Evolutionary conservation across 441 rosid genomes (phyloP).

Genomic region (Mallotus japonicus): DNA sequence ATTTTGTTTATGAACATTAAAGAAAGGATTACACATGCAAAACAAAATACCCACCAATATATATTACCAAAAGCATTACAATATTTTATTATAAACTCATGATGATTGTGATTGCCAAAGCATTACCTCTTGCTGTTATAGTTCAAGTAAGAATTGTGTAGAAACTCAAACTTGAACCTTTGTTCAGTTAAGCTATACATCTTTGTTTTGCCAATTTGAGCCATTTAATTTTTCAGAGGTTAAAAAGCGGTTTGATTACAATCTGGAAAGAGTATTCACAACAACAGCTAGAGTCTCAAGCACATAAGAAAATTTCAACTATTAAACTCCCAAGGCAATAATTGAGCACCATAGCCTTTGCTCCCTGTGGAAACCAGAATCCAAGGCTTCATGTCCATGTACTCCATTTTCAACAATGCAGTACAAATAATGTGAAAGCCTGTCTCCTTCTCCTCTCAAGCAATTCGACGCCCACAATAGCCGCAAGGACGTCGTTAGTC

Average conservation of each 20-base stretch:
- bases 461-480: neutral
- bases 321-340: neutral
- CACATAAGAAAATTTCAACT: neutral
- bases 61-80: neutral
- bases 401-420: constrained; percentile 9
- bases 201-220: too few species aligned
- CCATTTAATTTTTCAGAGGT: too few species aligned
- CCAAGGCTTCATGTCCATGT: constrained; percentile 1
- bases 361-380: constrained; percentile 7
- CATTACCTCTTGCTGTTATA: too few species aligned
- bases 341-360: neutral
- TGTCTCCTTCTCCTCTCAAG: neutral
- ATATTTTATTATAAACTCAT: too few species aligned
- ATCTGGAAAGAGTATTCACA: too few species aligned
- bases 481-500: too few species aligned
- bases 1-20: constrained; percentile 26
- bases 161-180: too few species aligned
- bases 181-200: too few species aligned
- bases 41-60: neutral
- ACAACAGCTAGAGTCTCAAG: too few species aligned
- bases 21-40: constrained; percentile 24
- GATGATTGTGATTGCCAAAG: too few species aligned
- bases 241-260: too few species aligned
- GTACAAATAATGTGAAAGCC: constrained; percentile 2
- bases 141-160: too few species aligned